These are phyloP conservation scores for Diaporthe batatas DNA, from an alignment of 2,329 filamentous ascomycete genomes.

Conservation along the genomic window DNA sequence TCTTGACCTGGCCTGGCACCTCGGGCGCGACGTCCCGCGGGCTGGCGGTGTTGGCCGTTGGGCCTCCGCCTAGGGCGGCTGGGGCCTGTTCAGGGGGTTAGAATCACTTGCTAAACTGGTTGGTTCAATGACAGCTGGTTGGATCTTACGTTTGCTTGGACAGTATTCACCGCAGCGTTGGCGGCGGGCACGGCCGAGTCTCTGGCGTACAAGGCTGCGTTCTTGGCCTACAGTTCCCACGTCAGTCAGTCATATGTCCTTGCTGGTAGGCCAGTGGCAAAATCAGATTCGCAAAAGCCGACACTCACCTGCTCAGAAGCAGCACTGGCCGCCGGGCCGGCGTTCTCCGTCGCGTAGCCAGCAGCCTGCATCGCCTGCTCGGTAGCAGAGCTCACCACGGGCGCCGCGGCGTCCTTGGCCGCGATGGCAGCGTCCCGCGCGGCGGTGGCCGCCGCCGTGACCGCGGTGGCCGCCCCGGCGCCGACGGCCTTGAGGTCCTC, in stretches of 20 bases:
- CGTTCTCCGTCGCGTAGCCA: slow-evolving; percentile 22
- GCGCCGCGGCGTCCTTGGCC: slow-evolving; percentile 29
- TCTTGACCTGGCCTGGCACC: slow-evolving; percentile 68
- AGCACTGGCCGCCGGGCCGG: not conserved
- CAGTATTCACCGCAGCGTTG: slow-evolving; percentile 9
- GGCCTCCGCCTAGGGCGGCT: not conserved
- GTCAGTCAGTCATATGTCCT: not conserved
- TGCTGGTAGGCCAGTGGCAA: too few relatives aligned
- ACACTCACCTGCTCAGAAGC: slow-evolving; percentile 22
- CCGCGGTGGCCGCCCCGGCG: slow-evolving; percentile 6
- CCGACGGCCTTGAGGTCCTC: slow-evolving; percentile 2
- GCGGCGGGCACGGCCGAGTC: slow-evolving; percentile 19
- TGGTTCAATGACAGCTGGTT: not conserved
- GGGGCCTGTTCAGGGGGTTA: not conserved
- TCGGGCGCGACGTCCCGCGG: slow-evolving; percentile 58
- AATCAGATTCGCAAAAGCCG: too few relatives aligned
- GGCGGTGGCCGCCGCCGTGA: slow-evolving; percentile 22
- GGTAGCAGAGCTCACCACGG: slow-evolving; percentile 24
- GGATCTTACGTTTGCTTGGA: slow-evolving; percentile 22
- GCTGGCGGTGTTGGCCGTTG: not conserved
- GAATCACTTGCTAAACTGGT: not conserved
- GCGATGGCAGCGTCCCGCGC: slow-evolving; percentile 23
- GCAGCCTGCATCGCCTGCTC: slow-evolving; percentile 28
- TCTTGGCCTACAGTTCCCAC: not conserved
- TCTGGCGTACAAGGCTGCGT: slow-evolving; percentile 20